Evolutionary conservation across 1,284 basidiomycete species (phyloP).

Genomic region (Neonothopanus nambi): DNA sequence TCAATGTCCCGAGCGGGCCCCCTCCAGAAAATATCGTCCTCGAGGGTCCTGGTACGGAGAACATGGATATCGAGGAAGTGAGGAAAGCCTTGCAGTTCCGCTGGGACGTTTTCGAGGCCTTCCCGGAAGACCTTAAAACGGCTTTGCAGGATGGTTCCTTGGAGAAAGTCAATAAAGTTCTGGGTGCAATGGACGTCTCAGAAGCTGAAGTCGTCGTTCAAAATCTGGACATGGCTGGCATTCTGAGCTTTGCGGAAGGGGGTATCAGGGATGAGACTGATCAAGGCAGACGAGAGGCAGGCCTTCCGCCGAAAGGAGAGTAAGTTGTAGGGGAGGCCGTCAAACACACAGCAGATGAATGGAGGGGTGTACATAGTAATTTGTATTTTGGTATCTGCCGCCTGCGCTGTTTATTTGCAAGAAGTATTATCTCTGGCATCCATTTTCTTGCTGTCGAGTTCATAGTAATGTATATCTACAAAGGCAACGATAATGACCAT

Average conservation of each 20-base stretch:
- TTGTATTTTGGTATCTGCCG: too few species aligned
- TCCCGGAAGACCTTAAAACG: conserved; percentile 69
- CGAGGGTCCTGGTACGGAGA: conserved; percentile 86
- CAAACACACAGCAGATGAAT: too few species aligned
- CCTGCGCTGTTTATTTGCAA: too few species aligned
- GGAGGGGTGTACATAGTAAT: too few species aligned
- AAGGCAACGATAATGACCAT: too few species aligned
- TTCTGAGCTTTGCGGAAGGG: conserved; percentile 81
- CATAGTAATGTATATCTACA: too few species aligned
- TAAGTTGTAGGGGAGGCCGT: too few species aligned
- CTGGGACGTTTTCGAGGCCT: conserved; percentile 88
- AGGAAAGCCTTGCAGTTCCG: conserved; percentile 82
- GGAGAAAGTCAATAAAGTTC: conserved; percentile 86
- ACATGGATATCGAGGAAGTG: conserved; percentile 83
- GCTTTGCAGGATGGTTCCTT: conserved; percentile 80
- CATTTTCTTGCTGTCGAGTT: too few species aligned
- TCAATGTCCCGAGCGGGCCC: conserved; percentile 95
- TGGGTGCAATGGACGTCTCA: conserved; percentile 82
- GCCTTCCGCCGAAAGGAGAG: too few species aligned
- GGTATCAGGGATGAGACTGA: conserved; percentile 70
- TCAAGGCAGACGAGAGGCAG: too few species aligned
- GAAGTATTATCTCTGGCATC: too few species aligned
- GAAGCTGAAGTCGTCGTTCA: conserved; percentile 86
- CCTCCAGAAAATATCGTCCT: conserved; percentile 83
- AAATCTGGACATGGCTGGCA: conserved; percentile 77